Conservation (phyloP, 306 rosid genomes). For the Vigna mungo region DNA sequence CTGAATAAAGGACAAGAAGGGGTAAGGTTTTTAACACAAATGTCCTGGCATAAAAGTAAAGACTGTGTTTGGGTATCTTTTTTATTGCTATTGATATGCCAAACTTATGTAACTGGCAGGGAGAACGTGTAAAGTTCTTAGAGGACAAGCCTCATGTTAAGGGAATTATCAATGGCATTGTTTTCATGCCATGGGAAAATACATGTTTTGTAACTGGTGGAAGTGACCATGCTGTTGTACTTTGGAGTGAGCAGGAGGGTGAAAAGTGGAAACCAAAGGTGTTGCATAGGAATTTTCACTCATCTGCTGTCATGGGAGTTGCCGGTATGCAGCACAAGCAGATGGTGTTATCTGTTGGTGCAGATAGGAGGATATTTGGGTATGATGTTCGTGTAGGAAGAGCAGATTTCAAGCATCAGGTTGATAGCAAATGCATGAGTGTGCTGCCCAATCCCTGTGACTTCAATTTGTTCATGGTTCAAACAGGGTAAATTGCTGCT, state of each 20-base stretch:
- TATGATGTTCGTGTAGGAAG: slow-evolving; percentile 69
- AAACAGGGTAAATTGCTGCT: slow-evolving; percentile 70
- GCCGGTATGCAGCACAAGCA: slow-evolving; percentile 92
- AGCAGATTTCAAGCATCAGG: slow-evolving; percentile 82
- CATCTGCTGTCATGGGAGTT: slow-evolving; percentile 99
- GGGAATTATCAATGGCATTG: slow-evolving; percentile 86
- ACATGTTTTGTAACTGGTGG: slow-evolving; percentile 86
- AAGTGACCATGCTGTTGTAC: slow-evolving; percentile 88
- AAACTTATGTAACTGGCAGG: slow-evolving; percentile 62
- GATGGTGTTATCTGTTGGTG: slow-evolving; percentile 86
- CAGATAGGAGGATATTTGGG: slow-evolving; percentile 87
- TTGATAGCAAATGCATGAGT: slow-evolving; percentile 99
- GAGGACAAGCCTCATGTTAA: slow-evolving; percentile 88
- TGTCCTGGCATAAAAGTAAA: slow-evolving; percentile 30
- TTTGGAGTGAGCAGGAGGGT: slow-evolving; percentile 78
- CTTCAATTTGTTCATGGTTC: slow-evolving; percentile 96
- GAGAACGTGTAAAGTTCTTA: slow-evolving; percentile 72
- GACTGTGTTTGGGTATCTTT: slow-evolving; percentile 29
- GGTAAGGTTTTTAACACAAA: slow-evolving; percentile 63
- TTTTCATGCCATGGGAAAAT: slow-evolving; percentile 85
- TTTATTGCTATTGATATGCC: slow-evolving; percentile 35
- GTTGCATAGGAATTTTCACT: slow-evolving; percentile 79
- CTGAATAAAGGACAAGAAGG: slow-evolving; percentile 64
- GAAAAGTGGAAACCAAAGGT: slow-evolving; percentile 86
- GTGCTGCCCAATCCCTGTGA: slow-evolving; percentile 90